Evolutionary conservation across 176 grass and related monocot species (phyloP).

Genomic region (Phoenix dactylifera): DNA sequence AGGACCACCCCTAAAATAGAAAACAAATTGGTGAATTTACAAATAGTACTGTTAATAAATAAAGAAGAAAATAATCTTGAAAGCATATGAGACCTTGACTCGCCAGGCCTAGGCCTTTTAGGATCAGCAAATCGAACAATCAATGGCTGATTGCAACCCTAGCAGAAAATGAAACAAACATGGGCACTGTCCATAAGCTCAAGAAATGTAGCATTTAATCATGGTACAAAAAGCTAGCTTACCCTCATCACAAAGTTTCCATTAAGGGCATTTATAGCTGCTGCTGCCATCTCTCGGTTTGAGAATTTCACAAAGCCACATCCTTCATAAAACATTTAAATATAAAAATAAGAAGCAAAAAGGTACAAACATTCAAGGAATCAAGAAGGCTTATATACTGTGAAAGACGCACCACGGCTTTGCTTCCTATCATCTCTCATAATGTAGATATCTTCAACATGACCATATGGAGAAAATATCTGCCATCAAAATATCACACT

Average conservation of each 20-base stretch:
- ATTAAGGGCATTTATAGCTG: conserved; percentile 77
- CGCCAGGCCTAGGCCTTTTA: conserved; percentile 83
- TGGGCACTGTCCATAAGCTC: conserved; percentile 7
- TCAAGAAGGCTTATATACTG: conserved; percentile 17
- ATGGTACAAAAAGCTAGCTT: conserved; percentile 18
- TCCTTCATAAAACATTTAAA: conserved; percentile 36
- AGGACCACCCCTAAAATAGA: conserved; percentile 68
- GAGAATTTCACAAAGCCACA: conserved; percentile 98
- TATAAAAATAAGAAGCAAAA: conserved; percentile 8
- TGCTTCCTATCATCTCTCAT: conserved; percentile 90
- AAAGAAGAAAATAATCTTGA: conserved; percentile 1
- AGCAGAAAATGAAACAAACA: conserved; percentile 17
- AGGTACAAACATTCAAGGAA: conserved; percentile 11
- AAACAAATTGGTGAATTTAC: conserved; percentile 4
- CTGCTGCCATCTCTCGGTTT: conserved; percentile 60
- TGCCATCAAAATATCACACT: conserved; percentile 20
- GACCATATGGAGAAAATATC: conserved; percentile 93
- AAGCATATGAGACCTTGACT: conserved; percentile 50
- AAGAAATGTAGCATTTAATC: conserved; percentile 3
- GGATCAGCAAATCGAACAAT: conserved; percentile 95
- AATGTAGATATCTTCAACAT: conserved; percentile 96
- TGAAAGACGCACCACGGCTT: conserved; percentile 58
- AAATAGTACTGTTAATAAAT: neutral
- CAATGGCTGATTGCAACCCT: conserved; percentile 97
- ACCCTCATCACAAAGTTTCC: conserved; percentile 89